phyloP scores from a whole-genome alignment of 257 asterid species.

The Nicotiana attenuata region DNA sequence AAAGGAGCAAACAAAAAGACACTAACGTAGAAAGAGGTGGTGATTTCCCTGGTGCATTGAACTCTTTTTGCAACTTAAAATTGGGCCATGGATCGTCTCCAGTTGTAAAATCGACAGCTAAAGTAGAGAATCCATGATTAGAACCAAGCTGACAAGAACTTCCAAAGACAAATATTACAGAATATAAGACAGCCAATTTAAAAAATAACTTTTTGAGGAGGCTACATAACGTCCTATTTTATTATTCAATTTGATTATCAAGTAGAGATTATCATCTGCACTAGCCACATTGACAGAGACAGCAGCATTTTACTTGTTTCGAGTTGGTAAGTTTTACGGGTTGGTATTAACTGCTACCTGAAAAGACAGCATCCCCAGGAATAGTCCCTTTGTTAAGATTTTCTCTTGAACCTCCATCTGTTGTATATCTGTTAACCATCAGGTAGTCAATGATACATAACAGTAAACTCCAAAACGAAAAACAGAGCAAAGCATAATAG shows the following conservation, averaged over 20 bases:
- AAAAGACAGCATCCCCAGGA: conserved; percentile 70
- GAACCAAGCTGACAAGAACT: neutral
- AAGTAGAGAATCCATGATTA: conserved; percentile 6
- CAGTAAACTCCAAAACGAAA: neutral
- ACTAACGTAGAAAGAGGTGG: conserved; percentile 87
- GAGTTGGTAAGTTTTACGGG: neutral
- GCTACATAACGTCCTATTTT: neutral
- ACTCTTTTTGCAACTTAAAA: conserved; percentile 81
- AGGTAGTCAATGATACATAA: conserved; percentile 10
- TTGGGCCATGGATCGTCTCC: conserved; percentile 87
- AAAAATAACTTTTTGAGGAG: neutral
- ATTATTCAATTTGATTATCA: neutral
- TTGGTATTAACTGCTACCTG: conserved; percentile 41
- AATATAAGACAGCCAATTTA: neutral
- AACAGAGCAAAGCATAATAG: neutral
- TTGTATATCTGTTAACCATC: conserved; percentile 69
- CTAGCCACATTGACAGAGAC: neutral
- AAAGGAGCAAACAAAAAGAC: conserved; percentile 16
- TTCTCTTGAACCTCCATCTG: conserved; percentile 89
- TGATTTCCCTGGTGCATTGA: conserved; percentile 81
- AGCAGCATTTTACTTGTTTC: neutral
- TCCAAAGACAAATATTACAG: neutral
- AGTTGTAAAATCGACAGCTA: conserved; percentile 89
- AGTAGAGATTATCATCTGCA: neutral
- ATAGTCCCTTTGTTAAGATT: conserved; percentile 83